These are phyloP conservation scores for Populus davidiana DNA, from an alignment of 345 rosid genomes.

Conservation along the genomic window DNA sequence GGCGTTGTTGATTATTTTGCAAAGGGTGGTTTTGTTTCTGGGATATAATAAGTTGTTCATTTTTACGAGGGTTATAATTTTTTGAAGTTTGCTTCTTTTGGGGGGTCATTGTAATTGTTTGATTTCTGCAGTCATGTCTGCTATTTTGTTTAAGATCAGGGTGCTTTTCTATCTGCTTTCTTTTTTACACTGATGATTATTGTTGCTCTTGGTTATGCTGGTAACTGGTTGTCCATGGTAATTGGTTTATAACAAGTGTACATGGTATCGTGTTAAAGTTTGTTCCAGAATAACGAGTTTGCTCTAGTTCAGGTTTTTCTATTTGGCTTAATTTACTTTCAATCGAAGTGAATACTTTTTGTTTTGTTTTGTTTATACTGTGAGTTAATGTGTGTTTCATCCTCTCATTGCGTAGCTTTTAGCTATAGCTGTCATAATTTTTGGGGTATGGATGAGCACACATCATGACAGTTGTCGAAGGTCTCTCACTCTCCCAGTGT, in stretches of 20 bases:
- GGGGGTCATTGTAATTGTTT: neutral
- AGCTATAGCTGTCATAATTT: slow-evolving; percentile 64
- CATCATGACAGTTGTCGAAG: slow-evolving; percentile 80
- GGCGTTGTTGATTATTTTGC: neutral
- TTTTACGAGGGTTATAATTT: neutral
- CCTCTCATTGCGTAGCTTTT: slow-evolving; percentile 54
- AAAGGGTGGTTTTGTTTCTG: slow-evolving; percentile 20
- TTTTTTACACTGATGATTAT: neutral
- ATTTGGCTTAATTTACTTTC: neutral
- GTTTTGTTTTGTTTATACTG: neutral
- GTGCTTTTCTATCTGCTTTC: neutral
- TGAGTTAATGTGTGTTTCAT: slow-evolving; percentile 5
- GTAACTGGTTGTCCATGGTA: neutral
- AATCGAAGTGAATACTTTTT: slow-evolving; percentile 1
- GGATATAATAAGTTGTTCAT: neutral
- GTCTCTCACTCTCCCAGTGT: slow-evolving; percentile 78
- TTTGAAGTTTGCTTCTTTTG: neutral
- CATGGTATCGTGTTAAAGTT: neutral
- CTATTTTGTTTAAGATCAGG: neutral
- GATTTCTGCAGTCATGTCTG: neutral
- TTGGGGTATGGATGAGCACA: slow-evolving; percentile 96
- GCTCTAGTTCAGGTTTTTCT: slow-evolving; percentile 2
- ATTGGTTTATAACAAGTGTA: neutral
- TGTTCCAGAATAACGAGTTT: neutral
- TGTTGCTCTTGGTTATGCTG: neutral